Conservation (phyloP, 495 filamentous ascomycete species). For the Pseudomonodictys pantanalensis region DNA sequence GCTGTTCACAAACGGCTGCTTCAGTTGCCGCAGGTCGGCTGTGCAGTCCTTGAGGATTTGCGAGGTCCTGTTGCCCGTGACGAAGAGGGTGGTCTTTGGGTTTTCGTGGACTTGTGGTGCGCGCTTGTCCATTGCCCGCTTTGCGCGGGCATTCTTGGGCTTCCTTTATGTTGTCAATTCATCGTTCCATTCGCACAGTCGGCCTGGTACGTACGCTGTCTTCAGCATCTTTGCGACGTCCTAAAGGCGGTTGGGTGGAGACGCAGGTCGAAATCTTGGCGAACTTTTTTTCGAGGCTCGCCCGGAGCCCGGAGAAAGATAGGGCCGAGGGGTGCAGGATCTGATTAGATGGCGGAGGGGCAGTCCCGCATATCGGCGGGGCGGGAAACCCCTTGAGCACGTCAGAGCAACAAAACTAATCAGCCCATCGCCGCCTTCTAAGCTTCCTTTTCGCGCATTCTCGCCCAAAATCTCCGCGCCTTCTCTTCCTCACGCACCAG, state of each 20-base stretch:
- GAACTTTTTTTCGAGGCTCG: constrained; percentile 8
- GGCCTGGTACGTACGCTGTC: constrained; percentile 45
- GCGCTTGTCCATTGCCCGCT: constrained; percentile 84
- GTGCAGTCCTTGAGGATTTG: constrained; percentile 74
- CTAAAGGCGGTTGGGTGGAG: not conserved
- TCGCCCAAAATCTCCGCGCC: not conserved
- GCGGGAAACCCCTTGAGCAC: constrained; percentile 11
- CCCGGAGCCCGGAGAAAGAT: constrained; percentile 5
- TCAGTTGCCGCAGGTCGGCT: constrained; percentile 76
- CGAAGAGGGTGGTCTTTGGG: constrained; percentile 79
- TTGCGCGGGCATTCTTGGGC: constrained; percentile 89
- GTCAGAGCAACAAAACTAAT: constrained; percentile 19
- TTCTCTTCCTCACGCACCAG: not conserved
- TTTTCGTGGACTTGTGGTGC: constrained; percentile 87
- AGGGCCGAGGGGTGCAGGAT: not conserved
- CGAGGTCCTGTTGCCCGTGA: constrained; percentile 78
- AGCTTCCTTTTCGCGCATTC: constrained; percentile 3
- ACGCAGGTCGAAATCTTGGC: not conserved
- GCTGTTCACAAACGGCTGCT: constrained; percentile 72
- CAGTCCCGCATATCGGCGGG: constrained; percentile 10
- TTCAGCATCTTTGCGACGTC: constrained; percentile 43
- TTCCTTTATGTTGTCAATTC: constrained; percentile 57
- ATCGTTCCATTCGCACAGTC: constrained; percentile 3
- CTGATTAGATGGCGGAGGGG: not conserved
- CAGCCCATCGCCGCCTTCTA: constrained; percentile 3